phyloP scores from a whole-genome alignment of 345 rosid genomes.

The Odontarrhena argentea region DNA sequence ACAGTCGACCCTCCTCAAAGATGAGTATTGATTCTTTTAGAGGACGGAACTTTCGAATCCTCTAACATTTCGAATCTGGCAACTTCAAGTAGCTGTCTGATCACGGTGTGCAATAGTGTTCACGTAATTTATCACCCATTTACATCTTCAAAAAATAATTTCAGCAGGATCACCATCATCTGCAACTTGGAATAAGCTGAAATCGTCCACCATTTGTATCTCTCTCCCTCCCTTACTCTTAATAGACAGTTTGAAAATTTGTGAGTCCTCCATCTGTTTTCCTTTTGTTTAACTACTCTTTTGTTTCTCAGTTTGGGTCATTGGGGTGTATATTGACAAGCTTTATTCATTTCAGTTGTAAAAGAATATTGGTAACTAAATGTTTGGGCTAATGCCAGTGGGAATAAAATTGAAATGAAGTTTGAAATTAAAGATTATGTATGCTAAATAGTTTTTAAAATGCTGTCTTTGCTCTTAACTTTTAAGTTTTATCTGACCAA shows the following conservation, averaged over 20 bases:
- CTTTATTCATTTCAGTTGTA: constrained; percentile 35
- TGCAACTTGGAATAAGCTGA: constrained; percentile 44
- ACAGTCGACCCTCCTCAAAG: constrained; percentile 92
- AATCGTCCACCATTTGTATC: constrained; percentile 34
- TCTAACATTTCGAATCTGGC: constrained; percentile 42
- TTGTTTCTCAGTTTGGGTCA: constrained; percentile 27
- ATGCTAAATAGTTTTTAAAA: no score
- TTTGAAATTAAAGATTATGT: background rate
- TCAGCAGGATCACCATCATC: constrained; percentile 44
- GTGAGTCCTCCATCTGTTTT: constrained; percentile 6
- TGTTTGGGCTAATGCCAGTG: constrained; percentile 36
- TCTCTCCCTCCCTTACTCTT: constrained; percentile 17
- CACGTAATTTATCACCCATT: constrained; percentile 42
- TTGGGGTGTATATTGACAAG: constrained; percentile 39
- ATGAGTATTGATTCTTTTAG: constrained; percentile 49
- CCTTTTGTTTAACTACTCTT: constrained; percentile 20
- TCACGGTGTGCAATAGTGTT: constrained; percentile 49
- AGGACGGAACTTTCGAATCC: constrained; percentile 34
- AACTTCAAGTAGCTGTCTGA: constrained; percentile 43
- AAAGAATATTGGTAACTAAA: constrained; percentile 32
- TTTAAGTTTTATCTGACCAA: background rate
- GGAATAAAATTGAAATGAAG: constrained; percentile 31
- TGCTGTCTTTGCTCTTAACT: no score
- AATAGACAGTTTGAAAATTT: constrained; percentile 15
- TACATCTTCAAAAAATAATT: constrained; percentile 52